Conservation (phyloP, 2,329 filamentous ascomycete genomes). For the Cladobotryum protrusum region DNA sequence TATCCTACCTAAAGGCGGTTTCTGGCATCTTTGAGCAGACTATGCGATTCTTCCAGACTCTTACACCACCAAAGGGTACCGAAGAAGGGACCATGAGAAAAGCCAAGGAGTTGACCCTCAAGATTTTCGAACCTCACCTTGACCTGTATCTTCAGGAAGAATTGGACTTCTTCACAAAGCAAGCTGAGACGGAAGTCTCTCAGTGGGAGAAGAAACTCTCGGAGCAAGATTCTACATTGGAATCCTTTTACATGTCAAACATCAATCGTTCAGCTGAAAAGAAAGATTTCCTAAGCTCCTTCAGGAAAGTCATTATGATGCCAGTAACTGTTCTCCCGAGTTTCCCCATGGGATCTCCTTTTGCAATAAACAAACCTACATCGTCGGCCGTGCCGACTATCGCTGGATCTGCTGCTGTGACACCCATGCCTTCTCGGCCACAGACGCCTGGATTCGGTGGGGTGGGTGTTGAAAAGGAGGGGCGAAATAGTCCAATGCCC, state of each 20-base stretch:
- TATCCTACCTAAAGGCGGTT: conserved; percentile 77
- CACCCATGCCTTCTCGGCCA: conserved; percentile 40
- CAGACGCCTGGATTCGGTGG: conserved; percentile 40
- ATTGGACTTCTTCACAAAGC: conserved; percentile 72
- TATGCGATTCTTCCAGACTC: conserved; percentile 65
- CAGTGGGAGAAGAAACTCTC: conserved; percentile 88
- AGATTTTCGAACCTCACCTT: conserved; percentile 86
- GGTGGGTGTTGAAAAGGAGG: conserved; percentile 25
- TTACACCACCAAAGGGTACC: conserved; percentile 61
- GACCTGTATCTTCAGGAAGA: conserved; percentile 91
- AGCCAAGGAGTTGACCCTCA: conserved; percentile 60
- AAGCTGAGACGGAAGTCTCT: conserved; percentile 69
- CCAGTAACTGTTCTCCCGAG: conserved; percentile 84
- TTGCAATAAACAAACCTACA: conserved; percentile 39
- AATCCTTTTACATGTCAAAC: conserved; percentile 94
- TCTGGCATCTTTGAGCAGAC: conserved; percentile 85
- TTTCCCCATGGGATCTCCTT: conserved; percentile 55
- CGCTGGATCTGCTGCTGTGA: conserved; percentile 21
- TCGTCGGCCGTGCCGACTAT: conserved; percentile 17
- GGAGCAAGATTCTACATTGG: conserved; percentile 82
- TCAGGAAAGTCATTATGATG: conserved; percentile 99
- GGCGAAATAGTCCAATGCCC: conserved; percentile 35
- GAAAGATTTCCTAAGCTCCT: conserved; percentile 90
- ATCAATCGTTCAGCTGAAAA: conserved; percentile 93
- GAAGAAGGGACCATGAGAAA: conserved; percentile 56